Conservation (phyloP, 1,284 basidiomycete species). For the Irpex rosettiformis region DNA sequence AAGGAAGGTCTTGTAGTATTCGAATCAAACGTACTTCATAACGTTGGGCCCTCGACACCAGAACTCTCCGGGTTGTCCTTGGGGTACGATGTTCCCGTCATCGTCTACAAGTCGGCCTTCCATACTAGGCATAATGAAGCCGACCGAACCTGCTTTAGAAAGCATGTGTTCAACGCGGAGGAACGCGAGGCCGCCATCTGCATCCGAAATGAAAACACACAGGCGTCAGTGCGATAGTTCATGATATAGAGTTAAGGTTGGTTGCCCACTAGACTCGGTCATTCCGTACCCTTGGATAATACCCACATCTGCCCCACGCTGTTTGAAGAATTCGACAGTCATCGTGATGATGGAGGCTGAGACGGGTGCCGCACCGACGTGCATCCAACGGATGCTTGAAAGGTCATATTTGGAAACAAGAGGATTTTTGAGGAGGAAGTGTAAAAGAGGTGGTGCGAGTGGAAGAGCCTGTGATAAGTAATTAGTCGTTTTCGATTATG, state of each 20-base stretch:
- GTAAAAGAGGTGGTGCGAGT: neutral
- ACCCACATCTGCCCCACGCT: neutral
- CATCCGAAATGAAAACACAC: conserved; percentile 3
- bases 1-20: no score
- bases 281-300: conserved; percentile 6
- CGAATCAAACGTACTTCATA: conserved; percentile 15
- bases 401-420: conserved; percentile 6
- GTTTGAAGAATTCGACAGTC: neutral
- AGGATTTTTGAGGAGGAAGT: neutral
- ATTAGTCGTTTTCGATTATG: conserved; percentile 59
- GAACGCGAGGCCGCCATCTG: conserved; percentile 2
- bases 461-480: conserved; percentile 32
- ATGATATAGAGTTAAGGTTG: no score
- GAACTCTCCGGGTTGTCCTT: conserved; percentile 15
- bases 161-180: conserved; percentile 5
- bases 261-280: conserved; percentile 6
- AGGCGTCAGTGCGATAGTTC: no score
- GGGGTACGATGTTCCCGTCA: conserved; percentile 26
- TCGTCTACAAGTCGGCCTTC: conserved; percentile 43
- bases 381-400: neutral
- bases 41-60: conserved; percentile 17
- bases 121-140: conserved; percentile 43
- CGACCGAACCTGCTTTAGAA: conserved; percentile 28
- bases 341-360: neutral
- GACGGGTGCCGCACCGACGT: conserved; percentile 10